phyloP scores from a whole-genome alignment of 768 basidiomycete genomes.

The Amanita thiersii region DNA sequence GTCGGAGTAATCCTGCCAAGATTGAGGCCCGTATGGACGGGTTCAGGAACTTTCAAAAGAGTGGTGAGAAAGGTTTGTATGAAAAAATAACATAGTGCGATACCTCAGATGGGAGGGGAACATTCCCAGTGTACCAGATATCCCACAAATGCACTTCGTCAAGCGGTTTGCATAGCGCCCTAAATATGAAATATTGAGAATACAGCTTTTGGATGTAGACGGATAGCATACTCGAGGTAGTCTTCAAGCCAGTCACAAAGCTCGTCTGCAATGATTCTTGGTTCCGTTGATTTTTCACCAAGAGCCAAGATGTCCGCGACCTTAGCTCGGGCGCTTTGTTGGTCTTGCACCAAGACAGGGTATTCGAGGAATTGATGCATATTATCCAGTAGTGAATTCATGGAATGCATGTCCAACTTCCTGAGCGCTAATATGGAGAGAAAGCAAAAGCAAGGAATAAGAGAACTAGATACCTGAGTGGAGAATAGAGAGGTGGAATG shows the following conservation, averaged over 20 bases:
- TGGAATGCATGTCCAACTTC: slow-evolving; percentile 30
- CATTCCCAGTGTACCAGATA: slow-evolving; percentile 62
- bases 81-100: slow-evolving; percentile 3
- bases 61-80: slow-evolving; percentile 1
- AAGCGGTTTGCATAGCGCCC: slow-evolving; percentile 24
- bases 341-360: slow-evolving; percentile 1
- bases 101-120: slow-evolving; percentile 65
- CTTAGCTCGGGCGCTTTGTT: slow-evolving; percentile 3
- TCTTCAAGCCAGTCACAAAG: slow-evolving; percentile 43
- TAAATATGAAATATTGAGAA: not conserved
- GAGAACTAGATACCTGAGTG: slow-evolving; percentile 27
- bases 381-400: slow-evolving; percentile 26
- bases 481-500: slow-evolving; percentile 37
- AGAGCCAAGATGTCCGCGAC: slow-evolving; percentile 16
- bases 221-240: slow-evolving; percentile 38
- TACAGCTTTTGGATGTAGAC: not conserved
- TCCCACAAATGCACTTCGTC: slow-evolving; percentile 55
- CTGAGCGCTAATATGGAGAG: slow-evolving; percentile 14
- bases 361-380: slow-evolving; percentile 28
- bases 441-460: not conserved
- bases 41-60: slow-evolving; percentile 48
- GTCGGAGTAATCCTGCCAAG: slow-evolving; percentile 52
- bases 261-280: slow-evolving; percentile 15
- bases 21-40: slow-evolving; percentile 59
- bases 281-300: slow-evolving; percentile 8